These are phyloP conservation scores for Botrytis aclada DNA, from an alignment of 2,329 filamentous ascomycete genomes.

Conservation along the genomic window DNA sequence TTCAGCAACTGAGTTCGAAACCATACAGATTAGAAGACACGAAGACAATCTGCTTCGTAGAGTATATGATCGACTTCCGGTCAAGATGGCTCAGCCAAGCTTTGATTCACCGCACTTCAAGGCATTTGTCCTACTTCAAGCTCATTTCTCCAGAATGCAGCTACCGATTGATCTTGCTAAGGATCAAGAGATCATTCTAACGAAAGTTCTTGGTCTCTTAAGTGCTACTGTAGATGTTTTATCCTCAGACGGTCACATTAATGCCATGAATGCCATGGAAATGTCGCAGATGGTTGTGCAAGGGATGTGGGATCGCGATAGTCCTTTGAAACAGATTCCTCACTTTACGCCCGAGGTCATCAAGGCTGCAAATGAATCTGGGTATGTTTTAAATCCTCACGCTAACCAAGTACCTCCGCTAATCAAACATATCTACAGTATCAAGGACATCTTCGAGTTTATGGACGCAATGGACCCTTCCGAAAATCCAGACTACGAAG, in stretches of 20 bases:
- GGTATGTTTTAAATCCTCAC: slow-evolving; percentile 50
- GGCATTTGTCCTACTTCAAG: slow-evolving; percentile 93
- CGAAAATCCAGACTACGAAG: slow-evolving; percentile 78
- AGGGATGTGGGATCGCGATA: slow-evolving; percentile 98
- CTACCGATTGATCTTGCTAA: slow-evolving; percentile 92
- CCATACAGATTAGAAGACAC: slow-evolving; percentile 89
- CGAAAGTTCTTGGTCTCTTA: slow-evolving; percentile 80
- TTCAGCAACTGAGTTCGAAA: slow-evolving; percentile 93
- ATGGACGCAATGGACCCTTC: slow-evolving; percentile 98
- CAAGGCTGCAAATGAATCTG: slow-evolving; percentile 75
- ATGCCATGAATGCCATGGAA: slow-evolving; percentile 98
- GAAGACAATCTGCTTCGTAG: slow-evolving; percentile 84
- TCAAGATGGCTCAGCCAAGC: slow-evolving; percentile 85
- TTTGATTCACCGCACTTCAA: slow-evolving; percentile 98
- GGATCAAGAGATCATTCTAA: slow-evolving; percentile 85
- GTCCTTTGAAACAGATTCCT: slow-evolving; percentile 94
- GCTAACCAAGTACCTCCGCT: slow-evolving; percentile 30
- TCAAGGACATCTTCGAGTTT: slow-evolving; percentile 95
- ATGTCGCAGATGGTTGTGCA: slow-evolving; percentile 99
- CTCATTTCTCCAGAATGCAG: slow-evolving; percentile 97
- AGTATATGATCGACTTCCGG: slow-evolving; percentile 90
- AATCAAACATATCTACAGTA: slow-evolving; percentile 46
- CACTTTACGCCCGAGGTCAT: slow-evolving; percentile 85
- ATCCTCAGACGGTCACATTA: slow-evolving; percentile 91
- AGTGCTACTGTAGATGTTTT: slow-evolving; percentile 93